phyloP scores from a whole-genome alignment of 257 asterid genomes.

The Nicotiana undulata region DNA sequence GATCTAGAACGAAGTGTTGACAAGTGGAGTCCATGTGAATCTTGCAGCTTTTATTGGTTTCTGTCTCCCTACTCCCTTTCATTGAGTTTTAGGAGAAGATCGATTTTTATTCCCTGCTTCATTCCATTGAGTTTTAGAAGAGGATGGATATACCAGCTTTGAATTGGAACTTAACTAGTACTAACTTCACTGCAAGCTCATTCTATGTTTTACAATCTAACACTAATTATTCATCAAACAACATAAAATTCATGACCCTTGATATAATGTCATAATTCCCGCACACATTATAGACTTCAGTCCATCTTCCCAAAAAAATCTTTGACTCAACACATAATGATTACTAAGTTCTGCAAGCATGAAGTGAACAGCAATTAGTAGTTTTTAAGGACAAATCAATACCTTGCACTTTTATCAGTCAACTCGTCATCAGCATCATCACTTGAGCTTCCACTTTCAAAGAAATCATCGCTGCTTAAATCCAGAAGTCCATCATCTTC shows the following conservation, averaged over 20 bases:
- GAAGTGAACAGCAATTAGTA: background rate
- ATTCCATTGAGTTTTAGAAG: background rate
- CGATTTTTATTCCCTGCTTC: background rate
- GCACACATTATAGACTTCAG: background rate
- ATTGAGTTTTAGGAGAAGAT: background rate
- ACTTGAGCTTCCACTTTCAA: slow-evolving; percentile 81
- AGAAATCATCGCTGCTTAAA: slow-evolving; percentile 84
- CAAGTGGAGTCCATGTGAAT: background rate
- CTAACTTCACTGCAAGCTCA: background rate
- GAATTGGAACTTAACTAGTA: background rate
- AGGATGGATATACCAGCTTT: background rate
- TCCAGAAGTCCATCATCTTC: slow-evolving; percentile 94
- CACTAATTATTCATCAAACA: background rate
- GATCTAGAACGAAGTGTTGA: background rate
- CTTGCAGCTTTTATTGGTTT: background rate
- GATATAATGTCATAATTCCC: background rate
- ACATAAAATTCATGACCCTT: background rate
- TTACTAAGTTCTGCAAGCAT: background rate
- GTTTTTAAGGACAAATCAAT: background rate
- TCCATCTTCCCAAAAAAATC: background rate
- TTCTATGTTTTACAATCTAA: background rate
- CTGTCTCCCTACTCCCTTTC: background rate
- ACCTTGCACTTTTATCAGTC: slow-evolving; percentile 87
- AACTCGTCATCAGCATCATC: slow-evolving; percentile 93
- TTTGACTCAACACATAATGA: background rate